Conservation (phyloP, 73 alveolate species). For the Stentor roeselii region DNA sequence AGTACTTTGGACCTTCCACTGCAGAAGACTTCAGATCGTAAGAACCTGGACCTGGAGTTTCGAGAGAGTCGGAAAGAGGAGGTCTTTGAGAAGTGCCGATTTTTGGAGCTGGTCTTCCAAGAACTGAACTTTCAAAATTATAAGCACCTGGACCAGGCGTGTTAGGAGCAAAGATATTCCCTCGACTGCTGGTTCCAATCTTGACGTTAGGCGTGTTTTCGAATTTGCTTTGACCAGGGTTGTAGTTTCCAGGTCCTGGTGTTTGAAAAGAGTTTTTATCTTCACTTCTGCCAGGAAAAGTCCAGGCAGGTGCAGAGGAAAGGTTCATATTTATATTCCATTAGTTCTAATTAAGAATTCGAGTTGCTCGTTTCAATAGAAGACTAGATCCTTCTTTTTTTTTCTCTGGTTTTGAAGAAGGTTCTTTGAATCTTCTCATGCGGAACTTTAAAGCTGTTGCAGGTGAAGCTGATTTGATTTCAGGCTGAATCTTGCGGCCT, state of each 20-base stretch:
- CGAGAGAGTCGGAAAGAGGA: not conserved
- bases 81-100: not conserved
- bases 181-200: conserved; percentile 12
- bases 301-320: not conserved
- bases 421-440: not conserved
- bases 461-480: no score
- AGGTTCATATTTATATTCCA: not conserved
- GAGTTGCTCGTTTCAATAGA: no score
- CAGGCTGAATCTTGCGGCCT: not conserved
- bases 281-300: not conserved
- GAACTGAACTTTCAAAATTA: not conserved
- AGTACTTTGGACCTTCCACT: not conserved
- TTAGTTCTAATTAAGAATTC: not conserved
- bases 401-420: not conserved
- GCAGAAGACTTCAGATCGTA: not conserved
- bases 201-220: not conserved
- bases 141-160: conserved; percentile 26
- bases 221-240: not conserved
- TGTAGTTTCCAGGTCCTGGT: conserved; percentile 16
- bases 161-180: no score
- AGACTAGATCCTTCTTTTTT: not conserved
- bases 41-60: conserved; percentile 25
- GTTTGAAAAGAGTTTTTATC: not conserved
- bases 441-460: conserved; percentile 1
- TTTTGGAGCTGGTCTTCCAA: conserved; percentile 9